These are phyloP conservation scores for Yamadazyma tumulicola DNA, from an alignment of 805 yeast species.

Conservation along the genomic window DNA sequence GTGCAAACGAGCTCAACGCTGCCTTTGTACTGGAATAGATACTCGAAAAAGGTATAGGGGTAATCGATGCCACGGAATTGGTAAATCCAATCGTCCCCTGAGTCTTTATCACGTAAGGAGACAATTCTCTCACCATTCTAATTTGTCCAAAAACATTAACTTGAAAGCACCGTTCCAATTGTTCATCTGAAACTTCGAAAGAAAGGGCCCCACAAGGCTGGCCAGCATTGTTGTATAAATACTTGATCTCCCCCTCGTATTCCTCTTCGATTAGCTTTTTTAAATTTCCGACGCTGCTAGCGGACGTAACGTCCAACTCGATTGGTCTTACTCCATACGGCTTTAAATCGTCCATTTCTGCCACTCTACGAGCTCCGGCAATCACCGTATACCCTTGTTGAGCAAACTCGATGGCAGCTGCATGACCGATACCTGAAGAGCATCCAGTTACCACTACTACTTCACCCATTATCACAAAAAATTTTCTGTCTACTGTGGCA, in stretches of 20 bases:
- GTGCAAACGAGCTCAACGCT: constrained; percentile 12
- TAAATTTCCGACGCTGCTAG: constrained; percentile 21
- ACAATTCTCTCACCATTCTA: constrained; percentile 27
- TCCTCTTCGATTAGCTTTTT: constrained; percentile 17
- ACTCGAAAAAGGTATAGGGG: constrained; percentile 26
- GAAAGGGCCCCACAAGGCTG: constrained; percentile 18
- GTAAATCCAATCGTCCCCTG: constrained; percentile 37
- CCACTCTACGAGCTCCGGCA: constrained; percentile 30
- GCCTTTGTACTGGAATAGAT: constrained; percentile 32
- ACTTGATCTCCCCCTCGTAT: constrained; percentile 28
- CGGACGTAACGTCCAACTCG: constrained; percentile 33
- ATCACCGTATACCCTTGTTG: constrained; percentile 34
- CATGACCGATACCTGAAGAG: constrained; percentile 47
- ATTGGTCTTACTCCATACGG: constrained; percentile 22
- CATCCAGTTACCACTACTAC: constrained; percentile 49
- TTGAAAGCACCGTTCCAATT: constrained; percentile 17
- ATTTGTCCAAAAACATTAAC: constrained; percentile 38
- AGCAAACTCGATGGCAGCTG: constrained; percentile 40
- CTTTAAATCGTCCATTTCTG: constrained; percentile 21
- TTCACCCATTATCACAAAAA: too few relatives aligned
- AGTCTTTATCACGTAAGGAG: constrained; percentile 24
- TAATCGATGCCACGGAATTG: constrained; percentile 24
- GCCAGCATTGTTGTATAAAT: constrained; percentile 42
- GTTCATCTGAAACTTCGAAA: constrained; percentile 22
- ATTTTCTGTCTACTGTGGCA: too few relatives aligned